Base-by-base conservation (phyloP, 129 eudicot genomes). In the Ambrosia artemisiifolia region DNA sequence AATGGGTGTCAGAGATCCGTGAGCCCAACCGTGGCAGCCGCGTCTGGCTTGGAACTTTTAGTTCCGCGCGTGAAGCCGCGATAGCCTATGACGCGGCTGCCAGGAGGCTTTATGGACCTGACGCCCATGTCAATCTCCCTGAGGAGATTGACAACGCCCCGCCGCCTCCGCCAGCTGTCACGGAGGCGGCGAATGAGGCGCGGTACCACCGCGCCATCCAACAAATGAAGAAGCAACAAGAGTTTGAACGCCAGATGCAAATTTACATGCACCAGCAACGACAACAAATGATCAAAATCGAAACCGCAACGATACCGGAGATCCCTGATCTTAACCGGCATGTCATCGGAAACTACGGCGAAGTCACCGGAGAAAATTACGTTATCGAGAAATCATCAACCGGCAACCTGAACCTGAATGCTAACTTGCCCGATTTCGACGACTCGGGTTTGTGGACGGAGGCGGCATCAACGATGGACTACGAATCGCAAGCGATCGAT, bases 1-100 rank as follows among this genome's bases (percentile, higher is more conserved):
- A 88, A 63, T 91, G 97, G 97, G 97, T 91, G 40, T 84, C 97
- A 3, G 98, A 92, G 44, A 92, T 92, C 8, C 91, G 98, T 7
- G 98, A 92, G 69, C 98, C 96, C 4, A 87, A 85, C 63, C 88
- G 95, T 1, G 96, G 98, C 0, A 75, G 85, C 54, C 95, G 98
- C 7, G 80, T 85, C 0, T 92, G 98, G 98, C 83, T 92, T 1
- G 98, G 98, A 36, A 92, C 96, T 7, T 92, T 89, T 46, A 83
- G 81, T 53, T 83, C 87, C 17, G 75, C 96, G 4, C 73, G 85
- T 2, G 86, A 84, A 20, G 98, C 98, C 1, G 98, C 98, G 1
- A 13, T 82, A 5, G 98, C 96, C 0, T 92, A 92, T 67, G 98
- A 92, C 61, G 81, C 87, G 7, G 98, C 98, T 1, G 95, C 96